Conservation (phyloP, 176 grass and related monocot genomes). For the Neostapfia colusana region DNA sequence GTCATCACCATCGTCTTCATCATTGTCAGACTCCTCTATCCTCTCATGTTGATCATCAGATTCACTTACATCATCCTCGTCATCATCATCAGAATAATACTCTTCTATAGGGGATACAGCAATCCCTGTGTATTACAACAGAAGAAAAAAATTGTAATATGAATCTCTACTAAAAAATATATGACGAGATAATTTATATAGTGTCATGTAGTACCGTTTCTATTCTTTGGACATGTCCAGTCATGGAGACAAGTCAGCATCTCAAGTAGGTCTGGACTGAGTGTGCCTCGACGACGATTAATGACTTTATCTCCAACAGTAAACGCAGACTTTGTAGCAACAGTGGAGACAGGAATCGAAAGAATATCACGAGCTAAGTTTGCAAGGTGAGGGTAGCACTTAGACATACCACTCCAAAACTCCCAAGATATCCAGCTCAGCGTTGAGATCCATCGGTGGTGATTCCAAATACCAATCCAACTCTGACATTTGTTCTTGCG, state of each 20-base stretch:
- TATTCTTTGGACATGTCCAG: slow-evolving; percentile 36
- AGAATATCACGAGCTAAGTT: slow-evolving; percentile 38
- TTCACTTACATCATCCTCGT: neutral
- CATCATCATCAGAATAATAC: neutral
- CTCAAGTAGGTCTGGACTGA: slow-evolving; percentile 25
- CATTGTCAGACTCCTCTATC: no score
- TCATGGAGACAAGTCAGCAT: slow-evolving; percentile 31
- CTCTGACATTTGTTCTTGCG: neutral
- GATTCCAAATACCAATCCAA: slow-evolving; percentile 36
- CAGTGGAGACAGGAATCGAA: slow-evolving; percentile 19
- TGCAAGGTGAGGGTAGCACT: slow-evolving; percentile 32
- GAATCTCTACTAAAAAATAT: neutral
- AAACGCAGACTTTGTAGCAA: slow-evolving; percentile 31
- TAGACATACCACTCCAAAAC: slow-evolving; percentile 35
- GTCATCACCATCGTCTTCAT: no score
- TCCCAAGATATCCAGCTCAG: slow-evolving; percentile 29
- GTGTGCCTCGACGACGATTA: neutral
- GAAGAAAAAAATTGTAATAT: neutral
- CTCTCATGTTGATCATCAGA: no score
- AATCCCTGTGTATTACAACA: neutral
- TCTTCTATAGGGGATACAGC: slow-evolving; percentile 7
- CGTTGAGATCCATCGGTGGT: slow-evolving; percentile 24
- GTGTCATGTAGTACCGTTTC: neutral
- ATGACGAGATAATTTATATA: neutral
- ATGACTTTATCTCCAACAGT: neutral